A percentile compares a stretch with the other conserved stretches of the same genome.
Evolutionary conservation across 2,329 filamentous ascomycete genomes (phyloP).

Genomic region (Trichophyton verrucosum): DNA sequence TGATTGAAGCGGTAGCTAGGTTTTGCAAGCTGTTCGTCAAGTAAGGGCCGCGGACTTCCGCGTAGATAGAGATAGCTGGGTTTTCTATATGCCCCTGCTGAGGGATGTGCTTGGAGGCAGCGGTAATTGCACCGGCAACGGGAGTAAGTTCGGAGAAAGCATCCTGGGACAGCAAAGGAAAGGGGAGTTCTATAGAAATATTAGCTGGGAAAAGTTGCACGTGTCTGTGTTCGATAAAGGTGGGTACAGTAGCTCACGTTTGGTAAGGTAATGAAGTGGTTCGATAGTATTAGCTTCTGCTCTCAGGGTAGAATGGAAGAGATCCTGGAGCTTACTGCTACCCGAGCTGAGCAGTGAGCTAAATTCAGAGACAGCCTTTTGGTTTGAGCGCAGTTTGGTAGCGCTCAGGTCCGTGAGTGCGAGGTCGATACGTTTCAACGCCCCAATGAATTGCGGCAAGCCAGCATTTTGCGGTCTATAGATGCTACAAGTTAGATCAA

Average conservation of each 20-base stretch:
- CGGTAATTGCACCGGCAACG: constrained; percentile 65
- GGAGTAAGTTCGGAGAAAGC: constrained; percentile 62
- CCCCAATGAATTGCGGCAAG: constrained; percentile 72
- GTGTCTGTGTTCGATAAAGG: background rate
- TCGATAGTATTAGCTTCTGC: constrained; percentile 74
- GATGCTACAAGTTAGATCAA: background rate
- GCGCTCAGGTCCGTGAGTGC: constrained; percentile 73
- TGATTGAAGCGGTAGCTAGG: constrained; percentile 72
- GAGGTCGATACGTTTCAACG: constrained; percentile 76
- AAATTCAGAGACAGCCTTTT: constrained; percentile 73
- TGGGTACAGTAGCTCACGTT: constrained; percentile 44
- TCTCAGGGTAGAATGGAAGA: constrained; percentile 66
- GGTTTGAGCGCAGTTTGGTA: constrained; percentile 85
- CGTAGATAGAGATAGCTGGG: constrained; percentile 68
- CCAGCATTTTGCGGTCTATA: constrained; percentile 64
- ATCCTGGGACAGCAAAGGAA: constrained; percentile 67
- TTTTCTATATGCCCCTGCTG: constrained; percentile 42
- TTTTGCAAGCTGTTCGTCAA: constrained; percentile 72
- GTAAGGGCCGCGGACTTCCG: constrained; percentile 76
- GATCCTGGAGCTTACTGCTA: constrained; percentile 67
- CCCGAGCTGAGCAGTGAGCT: constrained; percentile 65
- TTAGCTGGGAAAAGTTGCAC: background rate
- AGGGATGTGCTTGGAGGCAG: constrained; percentile 43
- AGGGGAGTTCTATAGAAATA: constrained; percentile 46
- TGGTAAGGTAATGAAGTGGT: constrained; percentile 84